Evolutionary conservation across 129 eudicot genomes (phyloP), one percentile per base, ranked within the genome.

Genomic region (Kitagawia praeruptora): DNA sequence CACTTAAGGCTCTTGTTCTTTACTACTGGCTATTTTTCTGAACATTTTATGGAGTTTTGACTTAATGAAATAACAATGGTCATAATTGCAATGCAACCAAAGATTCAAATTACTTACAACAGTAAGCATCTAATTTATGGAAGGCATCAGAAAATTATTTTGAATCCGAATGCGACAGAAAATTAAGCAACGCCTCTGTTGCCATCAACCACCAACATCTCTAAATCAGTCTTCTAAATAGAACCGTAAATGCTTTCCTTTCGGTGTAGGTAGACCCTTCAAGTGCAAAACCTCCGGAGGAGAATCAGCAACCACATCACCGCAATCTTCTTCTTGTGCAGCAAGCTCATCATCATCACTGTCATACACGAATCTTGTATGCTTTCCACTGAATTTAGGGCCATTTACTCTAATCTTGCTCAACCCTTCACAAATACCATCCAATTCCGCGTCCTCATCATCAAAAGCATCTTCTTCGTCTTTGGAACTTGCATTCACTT

Each of bases 261-360:
- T 63, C 1, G 70, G 70, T 63, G 37, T 63, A 18, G 64, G 66
- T n/a, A 56, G 18, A n/a, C 66, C 66, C 28, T 56, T 56, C 66
- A 56, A 56, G 27, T 12, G 25, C 66, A 56, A 56, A n/a, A 56
- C 54, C 67, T 3, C 49, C 15, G 12, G 16, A 46, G 16, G 16
- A 58, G 67, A 18, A 19, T 56, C 66, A 21, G 25, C 27, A 56
- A n/a, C 21, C 54, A 48, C 28, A 56, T 56, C 3, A 7, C 67
- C 1, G 28, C 70, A 11, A 8, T 63, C 70, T 27, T 63, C 70
- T n/a, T 63, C 70, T 54, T 81, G 87, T 81, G 83, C 88, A 51
- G 83, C 88, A 51, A 88, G 66, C 84, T 91, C 97, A 76, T 85
- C 98, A 70, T 91, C 98, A 71, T 91, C 98, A 86, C 92, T 88